Base-by-base conservation (phyloP, 495 filamentous ascomycete species). In the Penicillium odoratum region DNA sequence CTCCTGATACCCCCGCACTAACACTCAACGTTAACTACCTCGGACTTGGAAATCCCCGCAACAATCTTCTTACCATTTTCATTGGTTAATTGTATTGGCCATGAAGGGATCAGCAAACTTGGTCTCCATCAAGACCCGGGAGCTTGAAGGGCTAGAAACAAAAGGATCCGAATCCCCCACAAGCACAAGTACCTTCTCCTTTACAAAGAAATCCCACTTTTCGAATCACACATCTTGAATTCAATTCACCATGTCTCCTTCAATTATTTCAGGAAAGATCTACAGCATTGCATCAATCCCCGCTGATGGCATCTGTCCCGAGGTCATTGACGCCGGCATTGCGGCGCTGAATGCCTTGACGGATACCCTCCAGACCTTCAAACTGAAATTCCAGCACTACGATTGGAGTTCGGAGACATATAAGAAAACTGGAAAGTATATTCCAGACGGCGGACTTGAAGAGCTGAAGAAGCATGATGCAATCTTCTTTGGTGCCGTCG, bases 401-500 rank as follows among this genome's bases (percentile, higher is more conserved):
- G 74, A 80, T 48, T 84, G 80, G 81, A 78, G 77, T 53, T 78
- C 74, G 6, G 78, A 76, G n/a, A 74, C 72, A 1, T 85, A 80
- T 65, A 83, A 82, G 62, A 69, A 70, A 45, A 74, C 70, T 40
- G 81, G 82, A 5, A 71, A 75, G 48, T 84, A 83, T 56, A 74
- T 85, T 15, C 81, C 81, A 0, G 80, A 83, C 36, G 77, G 78
- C 36, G 81, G 77, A 25, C 67, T 85, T 2, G 76, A 80, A 10
- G 66, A 70, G 33, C 53, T 84, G 55, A 81, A 79, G 72, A 78
- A 74, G 58, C 76, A 76, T 44, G 75, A 85, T 62, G 81, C 81
- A 2, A 83, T 83, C 48, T 69, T 84, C 18, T 85, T 85, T 52
- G 82, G 82, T 6, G 78, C 81, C 28, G 82, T 84, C 48, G 81